A percentile compares a stretch with the other conserved stretches of the same genome.
Evolutionary conservation across 805 yeast genomes (phyloP).

Genomic region (Danielia reshetovae): DNA sequence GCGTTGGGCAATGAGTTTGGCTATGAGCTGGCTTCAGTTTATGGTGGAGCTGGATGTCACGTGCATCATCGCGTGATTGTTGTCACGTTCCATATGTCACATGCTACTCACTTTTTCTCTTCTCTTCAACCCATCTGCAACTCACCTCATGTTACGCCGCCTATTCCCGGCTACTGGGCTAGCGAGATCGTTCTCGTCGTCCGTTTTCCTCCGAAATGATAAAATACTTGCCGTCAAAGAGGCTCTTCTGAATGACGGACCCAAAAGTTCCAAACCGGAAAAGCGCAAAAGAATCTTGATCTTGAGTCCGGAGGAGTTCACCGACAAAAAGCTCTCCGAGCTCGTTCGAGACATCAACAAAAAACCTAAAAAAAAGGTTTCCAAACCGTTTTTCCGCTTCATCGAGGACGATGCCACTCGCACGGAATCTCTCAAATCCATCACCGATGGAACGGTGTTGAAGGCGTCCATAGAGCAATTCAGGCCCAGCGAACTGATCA

Average conservation of each 20-base stretch:
- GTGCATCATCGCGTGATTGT: no score
- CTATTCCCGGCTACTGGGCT: not conserved
- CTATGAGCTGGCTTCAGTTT: no score
- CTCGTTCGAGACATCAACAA: conserved; percentile 3
- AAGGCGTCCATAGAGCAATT: conserved; percentile 1
- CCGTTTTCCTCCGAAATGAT: not conserved
- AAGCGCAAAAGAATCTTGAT: conserved; percentile 9
- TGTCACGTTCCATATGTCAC: no score
- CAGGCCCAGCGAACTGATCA: not conserved
- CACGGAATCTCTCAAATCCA: not conserved
- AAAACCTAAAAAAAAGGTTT: not conserved
- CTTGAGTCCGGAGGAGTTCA: conserved; percentile 14
- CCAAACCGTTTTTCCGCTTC: not conserved
- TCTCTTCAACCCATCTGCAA: no score
- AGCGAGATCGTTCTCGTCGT: not conserved
- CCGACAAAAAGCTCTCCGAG: conserved; percentile 9
- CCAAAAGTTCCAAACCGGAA: no score
- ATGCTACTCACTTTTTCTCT: no score
- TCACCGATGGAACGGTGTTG: not conserved
- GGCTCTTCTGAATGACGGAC: not conserved
- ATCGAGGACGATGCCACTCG: not conserved
- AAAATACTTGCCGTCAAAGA: not conserved
- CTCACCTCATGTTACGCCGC: no score
- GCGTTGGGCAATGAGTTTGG: no score
- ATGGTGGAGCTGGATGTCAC: no score